phyloP scores from a whole-genome alignment of 202 grass and related monocot species.

The Eragrostis tef region DNA sequence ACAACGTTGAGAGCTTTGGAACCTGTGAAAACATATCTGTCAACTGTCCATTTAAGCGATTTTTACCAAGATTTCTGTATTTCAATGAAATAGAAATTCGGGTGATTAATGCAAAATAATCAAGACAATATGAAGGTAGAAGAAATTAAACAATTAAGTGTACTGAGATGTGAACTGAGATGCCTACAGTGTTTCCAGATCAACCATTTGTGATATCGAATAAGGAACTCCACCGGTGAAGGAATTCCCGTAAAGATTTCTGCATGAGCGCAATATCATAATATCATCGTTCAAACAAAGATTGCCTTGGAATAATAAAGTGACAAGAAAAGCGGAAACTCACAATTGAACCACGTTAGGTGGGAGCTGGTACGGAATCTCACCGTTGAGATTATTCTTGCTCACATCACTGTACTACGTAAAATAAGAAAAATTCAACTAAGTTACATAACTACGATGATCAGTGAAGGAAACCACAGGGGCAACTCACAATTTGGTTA shows the following conservation, averaged over 20 bases:
- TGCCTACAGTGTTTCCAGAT: constrained; percentile 81
- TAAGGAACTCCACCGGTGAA: constrained; percentile 80
- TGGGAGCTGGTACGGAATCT: constrained; percentile 89
- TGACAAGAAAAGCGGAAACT: constrained; percentile 32
- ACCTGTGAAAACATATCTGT: constrained; percentile 86
- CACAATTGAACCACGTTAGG: constrained; percentile 81
- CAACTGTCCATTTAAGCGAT: constrained; percentile 80
- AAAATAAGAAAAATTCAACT: constrained; percentile 69
- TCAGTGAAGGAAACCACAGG: constrained; percentile 36
- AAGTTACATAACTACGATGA: constrained; percentile 60
- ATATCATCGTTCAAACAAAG: neutral
- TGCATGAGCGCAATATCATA: constrained; percentile 34
- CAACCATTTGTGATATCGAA: constrained; percentile 87
- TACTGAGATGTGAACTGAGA: neutral
- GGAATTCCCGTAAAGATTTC: constrained; percentile 79
- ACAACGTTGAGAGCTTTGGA: constrained; percentile 77
- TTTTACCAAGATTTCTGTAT: constrained; percentile 74
- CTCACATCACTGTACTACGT: constrained; percentile 91
- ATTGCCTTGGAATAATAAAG: constrained; percentile 33
- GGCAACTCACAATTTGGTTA: constrained; percentile 94
- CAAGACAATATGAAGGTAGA: neutral
- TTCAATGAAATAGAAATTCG: constrained; percentile 19
- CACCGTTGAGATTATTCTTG: constrained; percentile 87
- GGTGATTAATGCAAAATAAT: neutral
- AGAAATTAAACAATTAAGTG: neutral